Base-by-base conservation (phyloP, 192 early-diverging fungal species). In the Gigaspora rosea region DNA sequence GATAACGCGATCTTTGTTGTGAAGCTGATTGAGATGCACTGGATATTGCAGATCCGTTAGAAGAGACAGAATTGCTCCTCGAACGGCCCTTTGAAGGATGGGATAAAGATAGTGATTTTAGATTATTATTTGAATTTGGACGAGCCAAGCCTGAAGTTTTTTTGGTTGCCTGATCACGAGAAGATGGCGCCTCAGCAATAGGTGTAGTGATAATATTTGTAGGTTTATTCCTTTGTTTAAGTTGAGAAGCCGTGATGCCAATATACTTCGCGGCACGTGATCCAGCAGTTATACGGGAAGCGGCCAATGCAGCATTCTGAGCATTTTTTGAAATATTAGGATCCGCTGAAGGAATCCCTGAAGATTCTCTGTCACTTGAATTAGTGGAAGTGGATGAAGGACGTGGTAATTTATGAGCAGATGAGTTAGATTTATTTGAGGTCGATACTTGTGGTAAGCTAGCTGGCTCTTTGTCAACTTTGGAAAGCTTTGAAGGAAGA, bases 231-330 rank as follows among this genome's bases (percentile, higher is more conserved):
- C 80, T 80, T 35, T 85, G 81, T 59, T 85, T 84, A 8, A 89
- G 81, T 47, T 89, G 88, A 27, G 73, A 83, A 18, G 88, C 86
- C 0, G 85, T 87, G 81, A 90, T 82, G 13, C 88, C 85, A 33
- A 90, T 80, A 49, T 90, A 90, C 27, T 82, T 85, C 52, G 85
- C 85, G 12, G 88, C 88, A n/a, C 85, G 79, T 32, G 88, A 89
- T 51, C 88, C 88, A 35, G 79, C 81, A 12, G 85, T 85, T 48
- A 89, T 87, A 11, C 82, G 79, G 33, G 82, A 79, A 48, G 82
- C 85, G 0, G 85, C 83, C 27, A 85, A 75, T 4, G 83, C 84
- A 11, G 85, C 83, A 73, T 82, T 82, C 52, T 75, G 85, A n/a
- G 78, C 71, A 13, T 80, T 61, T 8, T 70, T 64, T 71, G 78